phyloP scores from a whole-genome alignment of 352 stramenopile species.

The Albugo candida region DNA sequence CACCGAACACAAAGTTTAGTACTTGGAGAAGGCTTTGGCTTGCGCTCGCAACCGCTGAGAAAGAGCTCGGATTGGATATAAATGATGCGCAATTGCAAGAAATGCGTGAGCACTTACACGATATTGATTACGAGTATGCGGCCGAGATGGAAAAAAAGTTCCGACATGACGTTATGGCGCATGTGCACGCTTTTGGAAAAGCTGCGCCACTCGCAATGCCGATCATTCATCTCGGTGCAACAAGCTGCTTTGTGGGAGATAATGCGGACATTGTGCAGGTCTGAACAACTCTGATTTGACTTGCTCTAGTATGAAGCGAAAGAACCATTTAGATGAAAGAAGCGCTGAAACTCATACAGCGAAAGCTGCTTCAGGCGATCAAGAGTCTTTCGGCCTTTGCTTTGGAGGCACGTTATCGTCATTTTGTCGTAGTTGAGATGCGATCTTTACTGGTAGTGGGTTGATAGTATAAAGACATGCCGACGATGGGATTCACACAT shows the following conservation, averaged over 20 bases:
- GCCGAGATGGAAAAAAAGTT: slow-evolving; percentile 96
- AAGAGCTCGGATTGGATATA: slow-evolving; percentile 95
- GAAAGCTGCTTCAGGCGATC: slow-evolving; percentile 95
- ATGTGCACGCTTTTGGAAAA: slow-evolving; percentile 97
- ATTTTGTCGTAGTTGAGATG: not conserved
- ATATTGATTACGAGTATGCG: slow-evolving; percentile 97
- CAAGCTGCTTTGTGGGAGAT: slow-evolving; percentile 96
- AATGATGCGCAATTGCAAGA: slow-evolving; percentile 93
- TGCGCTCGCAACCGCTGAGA: slow-evolving; percentile 90
- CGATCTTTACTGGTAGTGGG: not conserved
- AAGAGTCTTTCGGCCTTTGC: slow-evolving; percentile 91
- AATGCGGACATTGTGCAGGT: slow-evolving; percentile 97
- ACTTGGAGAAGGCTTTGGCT: slow-evolving; percentile 98
- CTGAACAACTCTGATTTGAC: not conserved
- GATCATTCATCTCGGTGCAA: slow-evolving; percentile 98
- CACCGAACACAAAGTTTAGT: slow-evolving; percentile 96
- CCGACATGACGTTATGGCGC: slow-evolving; percentile 98
- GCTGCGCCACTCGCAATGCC: slow-evolving; percentile 90
- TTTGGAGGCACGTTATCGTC: slow-evolving; percentile 10
- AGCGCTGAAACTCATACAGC: slow-evolving; percentile 86
- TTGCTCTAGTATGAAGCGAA: not conserved
- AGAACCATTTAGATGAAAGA: slow-evolving; percentile 66
- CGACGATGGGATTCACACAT: slow-evolving; percentile 97
- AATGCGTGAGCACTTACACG: slow-evolving; percentile 88
- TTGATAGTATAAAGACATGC: slow-evolving; percentile 93